Evolutionary conservation across 345 rosid species (phyloP), one percentile per base, ranked within the genome.

Genomic region (Xanthoceras sorbifolium): DNA sequence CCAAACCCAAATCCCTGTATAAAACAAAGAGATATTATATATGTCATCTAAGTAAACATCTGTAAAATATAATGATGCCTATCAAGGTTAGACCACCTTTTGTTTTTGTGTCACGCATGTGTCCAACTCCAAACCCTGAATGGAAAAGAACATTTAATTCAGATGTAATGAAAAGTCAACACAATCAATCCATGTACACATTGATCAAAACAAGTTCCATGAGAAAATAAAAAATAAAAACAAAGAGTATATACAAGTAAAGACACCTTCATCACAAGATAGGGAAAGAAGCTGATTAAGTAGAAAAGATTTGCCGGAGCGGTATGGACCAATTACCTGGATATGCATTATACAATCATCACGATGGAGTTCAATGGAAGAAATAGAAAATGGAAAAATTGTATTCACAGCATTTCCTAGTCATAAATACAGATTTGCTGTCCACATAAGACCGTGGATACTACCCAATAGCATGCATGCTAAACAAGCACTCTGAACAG

Each of bases 41-140:
- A 69, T 52, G 54, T 68, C 69, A 42, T 67, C 68, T n/a, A 68
- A 65, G 75, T 57, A 66, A 74, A 72, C 26, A 60, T 20, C 66
- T 50, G 48, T 17, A 64, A 14, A 65, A 28, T 71, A 40, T 65
- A 60, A 52, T 22, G 64, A 25, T 15, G 62, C 22, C 62, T n/a
- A 57, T 54, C 55, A 76, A 57, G 67, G 17, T 64, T 57, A 74
- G 1, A 52, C 69, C 86, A 93, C 99, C 99, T 87, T 96, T 96
- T 46, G 99, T 96, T 86, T 94, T 94, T 74, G 99, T 96, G 80
- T 96, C 99, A 79, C 99, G 99, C 99, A 96, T 94, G 85, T 96
- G 99, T 44, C 99, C 99, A 82, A 96, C 99, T 72, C 99, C 99
- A 88, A 96, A 96, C 60, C 99, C 99, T 96, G 90, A 64, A 77